Evolutionary conservation across 768 basidiomycete species (phyloP).

Genomic region (Serendipita sp.): DNA sequence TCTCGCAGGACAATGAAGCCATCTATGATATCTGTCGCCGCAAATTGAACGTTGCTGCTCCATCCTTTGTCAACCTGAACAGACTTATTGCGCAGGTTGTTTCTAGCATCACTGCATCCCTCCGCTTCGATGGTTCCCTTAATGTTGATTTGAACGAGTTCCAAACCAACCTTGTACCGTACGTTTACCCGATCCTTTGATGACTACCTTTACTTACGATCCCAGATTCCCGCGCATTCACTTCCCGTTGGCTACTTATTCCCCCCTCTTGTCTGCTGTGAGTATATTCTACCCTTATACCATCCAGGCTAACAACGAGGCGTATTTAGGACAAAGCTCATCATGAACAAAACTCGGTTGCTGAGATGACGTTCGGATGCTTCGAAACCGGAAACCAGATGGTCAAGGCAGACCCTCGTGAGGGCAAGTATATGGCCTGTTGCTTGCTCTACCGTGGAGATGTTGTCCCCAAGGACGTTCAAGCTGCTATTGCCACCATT

Average conservation of each 20-base stretch:
- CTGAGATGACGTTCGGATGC: slow-evolving; percentile 97
- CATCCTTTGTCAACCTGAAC: slow-evolving; percentile 89
- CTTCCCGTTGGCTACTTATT: slow-evolving; percentile 93
- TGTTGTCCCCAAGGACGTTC: slow-evolving; percentile 91
- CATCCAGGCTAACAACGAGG: slow-evolving; percentile 9
- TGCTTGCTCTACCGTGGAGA: slow-evolving; percentile 88
- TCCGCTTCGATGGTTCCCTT: slow-evolving; percentile 92
- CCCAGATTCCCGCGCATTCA: slow-evolving; percentile 90
- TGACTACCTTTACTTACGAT: not conserved
- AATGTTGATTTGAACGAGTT: slow-evolving; percentile 98
- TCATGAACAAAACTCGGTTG: slow-evolving; percentile 94
- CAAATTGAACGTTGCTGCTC: slow-evolving; percentile 68
- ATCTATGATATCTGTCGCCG: slow-evolving; percentile 99
- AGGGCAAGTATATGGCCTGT: slow-evolving; percentile 99
- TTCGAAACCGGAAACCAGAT: slow-evolving; percentile 96
- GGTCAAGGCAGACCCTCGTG: slow-evolving; percentile 91
- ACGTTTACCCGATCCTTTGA: slow-evolving; percentile 22
- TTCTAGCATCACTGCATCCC: slow-evolving; percentile 90
- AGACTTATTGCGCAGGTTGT: slow-evolving; percentile 96
- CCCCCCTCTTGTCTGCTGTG: slow-evolving; percentile 67
- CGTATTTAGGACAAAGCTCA: slow-evolving; percentile 55
- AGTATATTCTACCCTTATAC: not conserved
- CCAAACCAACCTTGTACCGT: slow-evolving; percentile 98
- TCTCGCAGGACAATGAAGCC: slow-evolving; percentile 80
- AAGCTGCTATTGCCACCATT: slow-evolving; percentile 81